Percentiles rank a stretch among this genome's conserved stretches.
phyloP scores from a whole-genome alignment of 345 rosid species.

The Orychophragmus violaceus region DNA sequence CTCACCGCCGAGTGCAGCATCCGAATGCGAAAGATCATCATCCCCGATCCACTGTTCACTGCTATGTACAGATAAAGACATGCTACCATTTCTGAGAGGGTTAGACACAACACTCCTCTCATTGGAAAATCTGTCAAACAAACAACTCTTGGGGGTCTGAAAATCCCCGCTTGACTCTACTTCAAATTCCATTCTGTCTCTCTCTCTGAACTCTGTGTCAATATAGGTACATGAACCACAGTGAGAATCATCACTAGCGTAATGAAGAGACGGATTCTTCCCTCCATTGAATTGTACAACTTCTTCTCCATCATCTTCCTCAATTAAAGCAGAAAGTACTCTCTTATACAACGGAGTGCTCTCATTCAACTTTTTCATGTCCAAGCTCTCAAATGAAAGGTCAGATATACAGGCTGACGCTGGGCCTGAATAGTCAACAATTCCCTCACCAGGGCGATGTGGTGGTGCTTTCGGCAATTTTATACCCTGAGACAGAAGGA shows the following conservation, averaged over 20 bases:
- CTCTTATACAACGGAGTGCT: conserved; percentile 73
- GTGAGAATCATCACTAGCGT: conserved; percentile 93
- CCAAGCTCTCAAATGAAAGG: conserved; percentile 43
- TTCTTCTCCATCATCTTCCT: conserved; percentile 89
- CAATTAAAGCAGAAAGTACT: conserved; percentile 87
- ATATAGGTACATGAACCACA: conserved; percentile 88
- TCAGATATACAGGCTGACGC: conserved; percentile 35
- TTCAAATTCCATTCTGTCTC: conserved; percentile 91
- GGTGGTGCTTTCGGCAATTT: conserved; percentile 36
- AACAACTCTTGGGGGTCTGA: conserved; percentile 56
- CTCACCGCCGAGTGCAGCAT: conserved; percentile 50
- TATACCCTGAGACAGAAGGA: conserved; percentile 37
- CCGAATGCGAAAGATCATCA: conserved; percentile 63
- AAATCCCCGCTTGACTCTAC: conserved; percentile 73
- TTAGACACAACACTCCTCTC: conserved; percentile 62
- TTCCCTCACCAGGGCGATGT: conserved; percentile 36
- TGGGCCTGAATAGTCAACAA: conserved; percentile 36
- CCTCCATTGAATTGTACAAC: conserved; percentile 51
- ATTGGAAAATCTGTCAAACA: conserved; percentile 62
- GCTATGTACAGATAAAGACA: conserved; percentile 62
- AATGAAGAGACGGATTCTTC: conserved; percentile 69
- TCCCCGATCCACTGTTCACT: conserved; percentile 71
- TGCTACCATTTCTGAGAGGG: conserved; percentile 52
- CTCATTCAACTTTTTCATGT: conserved; percentile 51
- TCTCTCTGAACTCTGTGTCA: conserved; percentile 74